Conservation (phyloP, 768 basidiomycete genomes). For the Clitopilus hobsonii region DNA sequence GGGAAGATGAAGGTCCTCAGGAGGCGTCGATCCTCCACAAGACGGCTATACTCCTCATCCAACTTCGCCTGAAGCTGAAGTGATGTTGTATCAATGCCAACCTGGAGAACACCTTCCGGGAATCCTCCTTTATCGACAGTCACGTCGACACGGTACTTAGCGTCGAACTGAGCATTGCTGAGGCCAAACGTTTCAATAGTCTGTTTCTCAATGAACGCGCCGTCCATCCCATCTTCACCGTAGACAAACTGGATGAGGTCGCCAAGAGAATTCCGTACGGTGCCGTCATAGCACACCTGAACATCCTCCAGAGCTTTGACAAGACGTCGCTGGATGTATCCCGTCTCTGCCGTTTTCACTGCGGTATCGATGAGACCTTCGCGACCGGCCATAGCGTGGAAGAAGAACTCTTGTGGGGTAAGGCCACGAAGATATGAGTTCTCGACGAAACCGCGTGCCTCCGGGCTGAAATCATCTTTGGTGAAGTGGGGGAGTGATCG, state of each 20-base stretch:
- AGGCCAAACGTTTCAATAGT: constrained; percentile 86
- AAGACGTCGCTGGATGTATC: constrained; percentile 96
- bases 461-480: constrained; percentile 97
- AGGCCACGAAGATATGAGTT: constrained; percentile 96
- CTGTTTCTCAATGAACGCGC: constrained; percentile 95
- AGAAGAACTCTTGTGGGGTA: constrained; percentile 98
- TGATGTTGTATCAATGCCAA: constrained; percentile 83
- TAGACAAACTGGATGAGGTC: constrained; percentile 96
- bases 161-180: constrained; percentile 79
- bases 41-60: constrained; percentile 61
- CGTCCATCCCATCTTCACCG: constrained; percentile 99
- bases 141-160: constrained; percentile 92
- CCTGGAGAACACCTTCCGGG: constrained; percentile 72
- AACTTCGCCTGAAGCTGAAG: constrained; percentile 78
- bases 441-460: constrained; percentile 97
- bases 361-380: constrained; percentile 99
- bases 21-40: constrained; percentile 69
- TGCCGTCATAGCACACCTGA: constrained; percentile 96
- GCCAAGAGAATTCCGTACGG: constrained; percentile 94
- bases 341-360: constrained; percentile 99
- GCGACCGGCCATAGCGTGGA: constrained; percentile 99
- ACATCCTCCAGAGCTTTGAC: constrained; percentile 98
- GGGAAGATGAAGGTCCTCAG: constrained; percentile 86
- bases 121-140: constrained; percentile 70
- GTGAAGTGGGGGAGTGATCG: constrained; percentile 96